Conservation (phyloP, 208 protist genomes). For the Trypanosoma platydactyli region DNA sequence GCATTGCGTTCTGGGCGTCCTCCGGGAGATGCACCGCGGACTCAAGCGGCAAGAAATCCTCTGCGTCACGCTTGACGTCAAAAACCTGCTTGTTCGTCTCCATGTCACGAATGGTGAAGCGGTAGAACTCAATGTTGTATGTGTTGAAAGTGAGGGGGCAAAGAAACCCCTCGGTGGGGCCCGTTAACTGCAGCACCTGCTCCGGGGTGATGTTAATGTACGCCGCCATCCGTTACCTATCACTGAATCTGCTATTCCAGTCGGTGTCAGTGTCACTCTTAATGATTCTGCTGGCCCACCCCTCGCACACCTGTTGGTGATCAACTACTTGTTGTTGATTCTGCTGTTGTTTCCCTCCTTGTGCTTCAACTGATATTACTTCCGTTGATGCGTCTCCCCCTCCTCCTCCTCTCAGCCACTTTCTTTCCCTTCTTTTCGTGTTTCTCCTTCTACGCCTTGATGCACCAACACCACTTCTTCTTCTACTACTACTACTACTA, state of each 20-base stretch:
- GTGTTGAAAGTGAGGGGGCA: slow-evolving; percentile 91
- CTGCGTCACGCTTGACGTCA: slow-evolving; percentile 66
- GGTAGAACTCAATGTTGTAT: slow-evolving; percentile 94
- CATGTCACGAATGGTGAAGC: slow-evolving; percentile 93
- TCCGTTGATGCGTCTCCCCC: background rate
- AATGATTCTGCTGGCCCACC: slow-evolving; percentile 15
- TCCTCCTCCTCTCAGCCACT: background rate
- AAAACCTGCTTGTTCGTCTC: slow-evolving; percentile 85
- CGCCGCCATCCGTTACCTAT: slow-evolving; percentile 4
- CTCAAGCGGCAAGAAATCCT: slow-evolving; percentile 33
- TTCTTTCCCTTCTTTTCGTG: background rate
- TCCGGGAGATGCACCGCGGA: slow-evolving; percentile 32
- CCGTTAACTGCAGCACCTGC: slow-evolving; percentile 61
- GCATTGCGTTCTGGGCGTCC: slow-evolving; percentile 52
- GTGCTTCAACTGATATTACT: background rate
- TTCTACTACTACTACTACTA: too few species aligned
- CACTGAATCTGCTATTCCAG: too few species aligned
- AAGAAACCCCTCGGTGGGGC: slow-evolving; percentile 84
- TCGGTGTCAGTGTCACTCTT: slow-evolving; percentile 9
- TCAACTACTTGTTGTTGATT: background rate
- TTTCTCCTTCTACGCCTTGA: background rate
- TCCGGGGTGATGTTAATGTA: slow-evolving; percentile 52
- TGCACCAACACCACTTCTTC: too few species aligned
- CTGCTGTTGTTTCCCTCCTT: slow-evolving; percentile 1
- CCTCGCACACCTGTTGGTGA: too few species aligned